Evolutionary conservation across 768 basidiomycete genomes (phyloP).

Genomic region (Coprinellus micaceus): DNA sequence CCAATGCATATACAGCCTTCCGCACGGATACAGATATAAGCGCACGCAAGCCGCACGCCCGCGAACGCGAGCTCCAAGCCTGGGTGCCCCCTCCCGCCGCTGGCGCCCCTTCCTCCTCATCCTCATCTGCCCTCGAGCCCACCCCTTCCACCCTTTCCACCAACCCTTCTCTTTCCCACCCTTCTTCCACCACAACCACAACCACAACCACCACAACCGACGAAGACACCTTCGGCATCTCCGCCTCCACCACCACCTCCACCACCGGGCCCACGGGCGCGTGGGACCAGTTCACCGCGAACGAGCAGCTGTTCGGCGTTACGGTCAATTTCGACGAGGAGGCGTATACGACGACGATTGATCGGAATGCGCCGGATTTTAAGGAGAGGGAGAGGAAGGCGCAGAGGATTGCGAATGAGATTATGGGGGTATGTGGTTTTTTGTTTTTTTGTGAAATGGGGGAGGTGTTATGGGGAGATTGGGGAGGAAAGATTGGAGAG

Average conservation of each 20-base stretch:
- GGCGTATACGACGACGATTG: constrained; percentile 89
- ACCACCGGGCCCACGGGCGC: too few relatives aligned
- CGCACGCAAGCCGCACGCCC: constrained; percentile 45
- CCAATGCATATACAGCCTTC: too few relatives aligned
- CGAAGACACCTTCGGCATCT: constrained; percentile 63
- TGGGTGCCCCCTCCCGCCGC: constrained; percentile 48
- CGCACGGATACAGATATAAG: constrained; percentile 80
- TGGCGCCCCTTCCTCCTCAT: too few relatives aligned
- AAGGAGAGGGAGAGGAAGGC: constrained; percentile 88
- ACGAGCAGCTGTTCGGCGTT: constrained; percentile 91
- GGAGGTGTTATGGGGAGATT: too few relatives aligned
- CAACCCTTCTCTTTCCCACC: too few relatives aligned
- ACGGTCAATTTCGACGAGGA: constrained; percentile 92
- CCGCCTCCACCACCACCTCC: constrained; percentile 35
- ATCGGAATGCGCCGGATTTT: constrained; percentile 79
- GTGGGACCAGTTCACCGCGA: constrained; percentile 94
- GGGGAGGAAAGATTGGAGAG: too few relatives aligned
- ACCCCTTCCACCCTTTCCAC: too few relatives aligned
- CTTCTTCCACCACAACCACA: too few relatives aligned
- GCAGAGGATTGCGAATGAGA: constrained; percentile 86
- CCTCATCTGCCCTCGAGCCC: too few relatives aligned
- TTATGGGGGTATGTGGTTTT: constrained; percentile 72
- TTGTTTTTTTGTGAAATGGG: too few relatives aligned
- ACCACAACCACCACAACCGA: constrained; percentile 44
- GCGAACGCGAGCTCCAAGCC: constrained; percentile 77